Evolutionary conservation across 2,329 filamentous ascomycete genomes (phyloP), one percentile per base, ranked within the genome.

Genomic region (Coniochaeta hoffmannii): DNA sequence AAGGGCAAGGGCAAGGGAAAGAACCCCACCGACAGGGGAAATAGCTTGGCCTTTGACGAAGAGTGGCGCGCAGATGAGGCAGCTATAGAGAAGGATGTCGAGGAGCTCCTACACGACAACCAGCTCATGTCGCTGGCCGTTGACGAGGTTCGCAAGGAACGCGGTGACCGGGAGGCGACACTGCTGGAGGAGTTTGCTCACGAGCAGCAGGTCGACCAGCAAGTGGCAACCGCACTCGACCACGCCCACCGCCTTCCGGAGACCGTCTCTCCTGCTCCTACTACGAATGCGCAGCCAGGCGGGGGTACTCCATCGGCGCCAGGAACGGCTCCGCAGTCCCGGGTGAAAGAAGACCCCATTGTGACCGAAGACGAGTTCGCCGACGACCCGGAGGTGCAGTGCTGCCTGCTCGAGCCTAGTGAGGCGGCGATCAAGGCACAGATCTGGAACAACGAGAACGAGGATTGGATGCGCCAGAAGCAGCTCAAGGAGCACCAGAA

Each of bases 391-490:
- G 94, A 99, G 69, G 90, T 99, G 5, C 75, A 80, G 57, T 88
- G 88, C 63, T 96, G 92, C 65, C 71, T 91, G 34, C 78, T 97
- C 5, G 81, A 80, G 0, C 81, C 86, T 1, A 81, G 83, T 3
- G 92, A 97, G 71, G 82, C 86, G 2, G 81, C 81, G 32, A 83
- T 91, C 66, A 97, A 97, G 69, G 92, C 97, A 69, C 84, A 85
- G 57, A 89, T 97, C 53, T 99, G 94, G 94, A 85, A 96, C 44
- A 92, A 93, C 57, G 86, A 92, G 67, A 97, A 99, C 70, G 91
- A 94, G 68, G 90, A 95, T 62, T 99, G 92, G 82, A 78, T 99
- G 36, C 88, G 93, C 9, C 82, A 85, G 51, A 88, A 95, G 66
- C 91, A 97, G 66, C 85, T 89, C 58, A 96, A 94, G 69, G 79